A percentile compares a stretch with the other conserved stretches of the same genome.
Conservation (phyloP, 2,329 filamentous ascomycete species). For the Colletotrichum costaricense region DNA sequence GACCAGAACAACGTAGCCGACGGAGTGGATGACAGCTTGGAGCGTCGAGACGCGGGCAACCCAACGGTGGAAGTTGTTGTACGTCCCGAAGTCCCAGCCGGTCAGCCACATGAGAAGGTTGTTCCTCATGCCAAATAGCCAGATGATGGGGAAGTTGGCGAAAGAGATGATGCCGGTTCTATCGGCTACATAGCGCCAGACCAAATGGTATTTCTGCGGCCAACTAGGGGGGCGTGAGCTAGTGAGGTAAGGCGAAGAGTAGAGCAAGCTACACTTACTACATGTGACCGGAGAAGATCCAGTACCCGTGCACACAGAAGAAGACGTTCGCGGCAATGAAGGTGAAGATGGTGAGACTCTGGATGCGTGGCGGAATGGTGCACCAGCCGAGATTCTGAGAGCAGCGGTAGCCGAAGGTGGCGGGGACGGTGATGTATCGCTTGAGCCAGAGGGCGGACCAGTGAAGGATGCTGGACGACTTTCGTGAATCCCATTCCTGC, state of each 20-base stretch:
- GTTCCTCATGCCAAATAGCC: slow-evolving; percentile 76
- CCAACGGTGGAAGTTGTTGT: slow-evolving; percentile 76
- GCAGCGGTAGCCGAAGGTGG: slow-evolving; percentile 55
- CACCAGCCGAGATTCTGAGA: slow-evolving; percentile 57
- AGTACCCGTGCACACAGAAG: slow-evolving; percentile 51
- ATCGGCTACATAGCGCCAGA: slow-evolving; percentile 68
- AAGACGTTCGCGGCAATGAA: slow-evolving; percentile 53
- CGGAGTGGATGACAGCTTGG: slow-evolving; percentile 71
- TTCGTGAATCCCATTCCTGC: slow-evolving; percentile 24
- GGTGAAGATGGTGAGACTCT: slow-evolving; percentile 51
- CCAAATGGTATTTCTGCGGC: slow-evolving; percentile 45
- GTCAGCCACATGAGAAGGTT: slow-evolving; percentile 75
- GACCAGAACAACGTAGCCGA: slow-evolving; percentile 66
- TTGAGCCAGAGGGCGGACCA: slow-evolving; percentile 44
- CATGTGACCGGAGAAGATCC: slow-evolving; percentile 49
- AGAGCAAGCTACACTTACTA: slow-evolving; percentile 46
- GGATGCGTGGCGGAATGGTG: slow-evolving; percentile 56
- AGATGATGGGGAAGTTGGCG: slow-evolving; percentile 72
- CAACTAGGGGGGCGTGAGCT: slow-evolving; percentile 43
- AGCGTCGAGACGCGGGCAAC: slow-evolving; percentile 71
- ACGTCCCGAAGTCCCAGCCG: slow-evolving; percentile 75
- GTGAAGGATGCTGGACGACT: slow-evolving; percentile 2
- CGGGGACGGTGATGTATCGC: slow-evolving; percentile 49
- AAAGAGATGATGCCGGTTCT: slow-evolving; percentile 73
- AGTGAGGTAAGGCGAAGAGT: not conserved